Base-by-base conservation (phyloP, 2,329 filamentous ascomycete species). In the Fusarium sp. region DNA sequence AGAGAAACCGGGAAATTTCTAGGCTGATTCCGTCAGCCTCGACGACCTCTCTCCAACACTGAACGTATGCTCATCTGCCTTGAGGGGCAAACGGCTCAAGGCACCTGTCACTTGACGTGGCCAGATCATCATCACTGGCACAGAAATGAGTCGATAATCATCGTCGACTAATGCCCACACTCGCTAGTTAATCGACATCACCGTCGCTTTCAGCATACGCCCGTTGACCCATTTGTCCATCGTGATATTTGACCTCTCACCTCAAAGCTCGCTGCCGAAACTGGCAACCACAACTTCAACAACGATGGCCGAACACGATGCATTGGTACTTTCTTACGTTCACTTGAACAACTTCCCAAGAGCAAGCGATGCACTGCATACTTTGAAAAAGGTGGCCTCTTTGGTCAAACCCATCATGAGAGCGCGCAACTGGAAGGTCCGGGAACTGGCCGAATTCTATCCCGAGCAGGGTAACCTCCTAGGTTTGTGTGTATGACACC, bases 381-480 rank as follows among this genome's bases (percentile, higher is more conserved):
- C 87, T 62, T 85, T 98, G 23, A 91, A 89, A 74, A 94, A 91
- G 79, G 86, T 96, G 40, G 93, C 93, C 3, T 97, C 93, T 25
- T 81, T 96, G 62, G 94, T 97, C 67, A 97, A 97, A 78, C 95
- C 95, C 16, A 92, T 98, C 68, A 98, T 98, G 94, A 87, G 93
- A 69, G 93, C 93, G 51, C 88, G 92, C 44, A 85, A 85, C 60
- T 98, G 93, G 92, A 90, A 84, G 67, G 92, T 98, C 33, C 85
- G 86, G 27, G 87, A 91, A 51, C 85, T 98, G 14, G 89, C 90
- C 53, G 95, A 98, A 78, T 97, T 98, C 80, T 91, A 92, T 65
- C 95, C 95, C 1, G 83, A 88, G 11, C 86, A 96, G 73, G 80
- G 83, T 31, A 91, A 91, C 70, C 83, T 97, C 2, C 81, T 97